These are phyloP conservation scores for Phytophthora aleatoria DNA, from an alignment of 352 stramenopile species.

Conservation along the genomic window DNA sequence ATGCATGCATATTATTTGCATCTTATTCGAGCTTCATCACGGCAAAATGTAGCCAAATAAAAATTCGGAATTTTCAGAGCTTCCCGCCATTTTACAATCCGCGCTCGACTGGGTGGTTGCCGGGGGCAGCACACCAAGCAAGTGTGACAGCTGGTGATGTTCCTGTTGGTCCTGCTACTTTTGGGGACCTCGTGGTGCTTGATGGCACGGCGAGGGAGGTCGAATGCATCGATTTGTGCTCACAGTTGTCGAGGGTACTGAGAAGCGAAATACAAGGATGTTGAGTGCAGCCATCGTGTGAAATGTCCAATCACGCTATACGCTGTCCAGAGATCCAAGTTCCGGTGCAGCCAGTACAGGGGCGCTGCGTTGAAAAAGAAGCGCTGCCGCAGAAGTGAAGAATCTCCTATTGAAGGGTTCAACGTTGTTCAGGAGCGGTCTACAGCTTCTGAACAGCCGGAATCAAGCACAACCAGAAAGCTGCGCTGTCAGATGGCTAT, in stretches of 20 bases:
- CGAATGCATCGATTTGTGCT: background rate
- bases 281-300: background rate
- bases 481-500: constrained; percentile 7
- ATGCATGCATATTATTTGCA: background rate
- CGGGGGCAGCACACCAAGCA: background rate
- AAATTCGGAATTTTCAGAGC: background rate
- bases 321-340: background rate
- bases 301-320: background rate
- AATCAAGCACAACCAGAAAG: background rate
- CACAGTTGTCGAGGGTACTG: background rate
- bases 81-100: constrained; percentile 1
- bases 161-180: background rate
- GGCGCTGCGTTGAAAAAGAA: background rate
- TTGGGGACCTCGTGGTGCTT: background rate
- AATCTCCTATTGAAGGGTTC: background rate
- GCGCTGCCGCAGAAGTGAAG: background rate
- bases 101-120: background rate
- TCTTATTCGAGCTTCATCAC: background rate
- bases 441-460: background rate
- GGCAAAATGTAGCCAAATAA: background rate
- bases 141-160: background rate
- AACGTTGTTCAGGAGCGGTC: background rate
- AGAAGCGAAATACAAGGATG: background rate
- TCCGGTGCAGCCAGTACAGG: background rate
- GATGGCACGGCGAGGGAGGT: background rate